Evolutionary conservation across 2,329 filamentous ascomycete genomes (phyloP).

Genomic region (Ceratocystis harringtonii): DNA sequence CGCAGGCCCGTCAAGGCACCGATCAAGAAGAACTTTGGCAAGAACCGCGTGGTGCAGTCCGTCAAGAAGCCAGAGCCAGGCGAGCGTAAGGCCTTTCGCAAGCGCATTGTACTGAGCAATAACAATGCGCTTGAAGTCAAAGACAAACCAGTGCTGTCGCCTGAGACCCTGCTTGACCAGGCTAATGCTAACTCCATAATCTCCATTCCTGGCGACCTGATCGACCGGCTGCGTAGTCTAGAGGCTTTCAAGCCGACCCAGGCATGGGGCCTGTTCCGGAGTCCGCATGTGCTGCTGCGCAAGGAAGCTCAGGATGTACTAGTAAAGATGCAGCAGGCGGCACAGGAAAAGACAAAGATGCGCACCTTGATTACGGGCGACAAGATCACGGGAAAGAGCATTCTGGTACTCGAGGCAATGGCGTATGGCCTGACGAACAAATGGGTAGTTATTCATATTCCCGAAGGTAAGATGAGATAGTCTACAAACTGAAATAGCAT

Average conservation of each 20-base stretch:
- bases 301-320: conserved; percentile 61
- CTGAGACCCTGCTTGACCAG: conserved; percentile 38
- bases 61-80: conserved; percentile 45
- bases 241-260: conserved; percentile 87
- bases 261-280: conserved; percentile 72
- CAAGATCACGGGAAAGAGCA: conserved; percentile 69
- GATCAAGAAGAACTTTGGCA: conserved; percentile 38
- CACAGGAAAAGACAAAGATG: conserved; percentile 37
- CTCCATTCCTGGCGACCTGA: conserved; percentile 49
- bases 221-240: conserved; percentile 68
- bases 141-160: conserved; percentile 47
- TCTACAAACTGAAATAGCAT: not conserved
- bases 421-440: conserved; percentile 64
- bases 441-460: conserved; percentile 80
- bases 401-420: conserved; percentile 71
- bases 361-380: conserved; percentile 59
- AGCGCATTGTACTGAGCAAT: conserved; percentile 84
- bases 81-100: conserved; percentile 75
- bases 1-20: conserved; percentile 26
- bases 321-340: conserved; percentile 41
- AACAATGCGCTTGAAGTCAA: conserved; percentile 72
- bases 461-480: conserved; percentile 53
- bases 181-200: conserved; percentile 51
- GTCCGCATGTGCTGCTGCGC: conserved; percentile 64
- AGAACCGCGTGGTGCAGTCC: conserved; percentile 27